Evolutionary conservation across 768 basidiomycete genomes (phyloP).

Genomic region (Mycena galopus): DNA sequence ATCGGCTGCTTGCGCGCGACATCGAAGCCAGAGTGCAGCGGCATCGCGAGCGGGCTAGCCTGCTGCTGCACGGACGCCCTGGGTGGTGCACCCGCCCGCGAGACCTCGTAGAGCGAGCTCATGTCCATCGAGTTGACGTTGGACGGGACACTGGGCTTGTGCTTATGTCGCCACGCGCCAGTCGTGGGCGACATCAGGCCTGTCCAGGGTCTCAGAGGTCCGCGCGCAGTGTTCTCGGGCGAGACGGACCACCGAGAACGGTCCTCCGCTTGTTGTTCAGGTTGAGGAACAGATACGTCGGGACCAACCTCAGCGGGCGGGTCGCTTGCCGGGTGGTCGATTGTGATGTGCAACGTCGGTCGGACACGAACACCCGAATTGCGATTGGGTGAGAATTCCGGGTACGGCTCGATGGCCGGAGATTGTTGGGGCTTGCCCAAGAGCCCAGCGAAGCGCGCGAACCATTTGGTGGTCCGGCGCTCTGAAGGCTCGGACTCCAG

Average conservation of each 20-base stretch:
- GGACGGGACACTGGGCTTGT: slow-evolving; percentile 52
- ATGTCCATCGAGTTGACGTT: slow-evolving; percentile 48
- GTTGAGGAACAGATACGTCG: slow-evolving; percentile 31
- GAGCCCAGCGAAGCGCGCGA: slow-evolving; percentile 43
- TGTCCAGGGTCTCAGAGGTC: slow-evolving; percentile 48
- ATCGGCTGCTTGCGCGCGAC: slow-evolving; percentile 33
- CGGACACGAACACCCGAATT: slow-evolving; percentile 36
- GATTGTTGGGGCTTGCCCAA: slow-evolving; percentile 39
- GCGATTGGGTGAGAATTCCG: slow-evolving; percentile 35
- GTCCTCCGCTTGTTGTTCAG: slow-evolving; percentile 27
- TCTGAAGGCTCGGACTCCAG: slow-evolving; percentile 38
- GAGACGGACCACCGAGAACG: slow-evolving; percentile 55
- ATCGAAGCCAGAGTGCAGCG: slow-evolving; percentile 41
- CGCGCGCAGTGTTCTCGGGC: slow-evolving; percentile 43
- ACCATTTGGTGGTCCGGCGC: slow-evolving; percentile 45
- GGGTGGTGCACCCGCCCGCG: no score
- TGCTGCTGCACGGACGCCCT: slow-evolving; percentile 7
- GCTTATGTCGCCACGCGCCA: slow-evolving; percentile 45
- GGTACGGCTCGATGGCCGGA: slow-evolving; percentile 28
- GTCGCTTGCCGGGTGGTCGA: slow-evolving; percentile 52
- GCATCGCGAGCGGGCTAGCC: slow-evolving; percentile 40
- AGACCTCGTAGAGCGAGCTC: slow-evolving; percentile 33
- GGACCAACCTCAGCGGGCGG: slow-evolving; percentile 40
- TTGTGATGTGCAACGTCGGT: slow-evolving; percentile 58
- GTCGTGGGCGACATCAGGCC: slow-evolving; percentile 46